Percentiles rank a stretch among this genome's conserved stretches.
These are phyloP conservation scores for Coniochaeta hoffmannii DNA, from an alignment of 2,329 filamentous ascomycete genomes.

Conservation along the genomic window DNA sequence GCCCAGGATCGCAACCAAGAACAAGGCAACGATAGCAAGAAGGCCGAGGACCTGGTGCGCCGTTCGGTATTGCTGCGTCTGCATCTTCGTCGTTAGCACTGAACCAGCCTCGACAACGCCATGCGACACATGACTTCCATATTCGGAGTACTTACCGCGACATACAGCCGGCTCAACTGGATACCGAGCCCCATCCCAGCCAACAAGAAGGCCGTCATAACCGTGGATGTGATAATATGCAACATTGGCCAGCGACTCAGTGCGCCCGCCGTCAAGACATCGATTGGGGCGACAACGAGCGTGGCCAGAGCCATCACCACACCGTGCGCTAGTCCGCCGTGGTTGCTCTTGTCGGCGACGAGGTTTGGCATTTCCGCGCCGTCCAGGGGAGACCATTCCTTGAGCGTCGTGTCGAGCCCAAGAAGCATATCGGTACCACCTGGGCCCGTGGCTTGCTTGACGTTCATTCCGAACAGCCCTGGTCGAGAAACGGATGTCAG, in stretches of 20 bases:
- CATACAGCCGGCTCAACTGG: slow-evolving; percentile 11
- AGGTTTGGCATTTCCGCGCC: slow-evolving; percentile 2
- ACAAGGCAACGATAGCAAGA: slow-evolving; percentile 12
- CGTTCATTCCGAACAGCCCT: slow-evolving; percentile 13
- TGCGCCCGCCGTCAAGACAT: slow-evolving; percentile 12
- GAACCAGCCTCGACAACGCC: not conserved
- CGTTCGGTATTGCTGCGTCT: slow-evolving; percentile 16
- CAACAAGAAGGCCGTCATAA: slow-evolving; percentile 14
- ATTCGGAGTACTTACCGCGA: slow-evolving; percentile 7
- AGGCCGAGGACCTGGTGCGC: slow-evolving; percentile 18
- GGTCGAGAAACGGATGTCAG: not conserved
- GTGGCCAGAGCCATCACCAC: slow-evolving; percentile 14
- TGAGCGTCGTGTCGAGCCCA: slow-evolving; percentile 1
- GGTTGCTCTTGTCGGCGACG: slow-evolving; percentile 6
- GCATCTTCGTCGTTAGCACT: not conserved
- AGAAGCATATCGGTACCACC: slow-evolving; percentile 8
- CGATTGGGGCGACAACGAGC: slow-evolving; percentile 16
- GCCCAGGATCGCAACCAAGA: slow-evolving; percentile 12
- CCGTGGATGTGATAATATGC: slow-evolving; percentile 9
- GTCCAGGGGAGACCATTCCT: too few species aligned
- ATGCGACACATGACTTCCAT: not conserved
- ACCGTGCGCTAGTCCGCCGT: slow-evolving; percentile 15
- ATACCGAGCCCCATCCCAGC: slow-evolving; percentile 17
- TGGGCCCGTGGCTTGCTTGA: slow-evolving; percentile 10
- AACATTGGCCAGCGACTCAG: slow-evolving; percentile 11